Conservation (phyloP, 2,329 filamentous ascomycete species). For the Pseudopithomyces maydicus region DNA sequence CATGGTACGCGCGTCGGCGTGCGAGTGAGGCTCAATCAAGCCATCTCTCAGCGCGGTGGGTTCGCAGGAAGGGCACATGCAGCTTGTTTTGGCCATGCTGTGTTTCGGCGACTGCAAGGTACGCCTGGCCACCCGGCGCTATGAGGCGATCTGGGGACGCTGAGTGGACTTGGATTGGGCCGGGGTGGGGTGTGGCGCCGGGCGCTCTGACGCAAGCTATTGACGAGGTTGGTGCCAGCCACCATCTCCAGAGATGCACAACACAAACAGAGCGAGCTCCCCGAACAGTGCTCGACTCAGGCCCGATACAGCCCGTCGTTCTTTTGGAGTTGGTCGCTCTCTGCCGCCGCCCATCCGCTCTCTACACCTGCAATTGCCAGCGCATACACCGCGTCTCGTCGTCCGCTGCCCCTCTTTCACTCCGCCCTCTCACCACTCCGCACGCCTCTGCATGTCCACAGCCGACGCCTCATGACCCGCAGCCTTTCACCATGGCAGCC, state of each 20-base stretch:
- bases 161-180: background rate
- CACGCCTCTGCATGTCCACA: background rate
- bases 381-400: conserved; percentile 23
- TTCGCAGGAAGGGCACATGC: background rate
- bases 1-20: background rate
- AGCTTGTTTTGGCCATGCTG: background rate
- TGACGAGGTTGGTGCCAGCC: background rate
- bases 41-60: background rate
- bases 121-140: background rate
- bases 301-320: conserved; percentile 17
- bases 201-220: background rate
- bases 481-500: conserved; percentile 36
- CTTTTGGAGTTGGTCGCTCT: conserved; percentile 19
- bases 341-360: conserved; percentile 1
- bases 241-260: background rate
- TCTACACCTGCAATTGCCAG: conserved; percentile 20
- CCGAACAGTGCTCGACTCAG: background rate
- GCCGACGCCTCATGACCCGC: background rate
- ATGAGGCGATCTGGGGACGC: conserved; percentile 10
- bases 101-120: conserved; percentile 6
- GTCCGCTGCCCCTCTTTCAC: background rate
- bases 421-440: background rate
- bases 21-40: background rate
- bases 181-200: too few relatives aligned
- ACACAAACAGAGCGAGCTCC: conserved; percentile 7